Evolutionary conservation across 2,329 filamentous ascomycete genomes (phyloP).

Genomic region (Colletotrichum cordylinicola): DNA sequence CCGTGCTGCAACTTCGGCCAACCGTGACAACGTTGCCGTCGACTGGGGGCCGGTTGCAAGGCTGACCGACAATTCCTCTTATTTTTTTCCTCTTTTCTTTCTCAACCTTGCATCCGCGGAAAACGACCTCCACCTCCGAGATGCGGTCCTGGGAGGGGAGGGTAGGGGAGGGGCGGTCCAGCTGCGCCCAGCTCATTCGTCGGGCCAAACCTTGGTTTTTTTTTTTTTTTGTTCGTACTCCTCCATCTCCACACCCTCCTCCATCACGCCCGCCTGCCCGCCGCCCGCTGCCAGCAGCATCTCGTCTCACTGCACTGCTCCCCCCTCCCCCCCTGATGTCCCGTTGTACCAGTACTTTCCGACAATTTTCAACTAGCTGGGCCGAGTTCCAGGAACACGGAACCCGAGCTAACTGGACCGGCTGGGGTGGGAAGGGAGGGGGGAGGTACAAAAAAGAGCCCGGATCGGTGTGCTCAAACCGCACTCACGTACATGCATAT

Average conservation of each 20-base stretch:
- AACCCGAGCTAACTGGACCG: neutral
- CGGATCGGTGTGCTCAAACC: neutral
- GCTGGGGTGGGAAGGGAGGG: neutral
- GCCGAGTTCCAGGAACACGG: neutral
- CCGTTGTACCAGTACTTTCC: neutral
- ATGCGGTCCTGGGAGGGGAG: neutral
- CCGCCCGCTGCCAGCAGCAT: neutral
- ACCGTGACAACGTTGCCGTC: neutral
- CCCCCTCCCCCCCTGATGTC: neutral
- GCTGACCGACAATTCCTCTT: neutral
- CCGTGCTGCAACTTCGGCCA: neutral
- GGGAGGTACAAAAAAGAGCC: neutral
- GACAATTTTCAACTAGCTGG: neutral
- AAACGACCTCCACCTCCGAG: neutral
- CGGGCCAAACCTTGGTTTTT: neutral
- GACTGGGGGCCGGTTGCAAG: neutral
- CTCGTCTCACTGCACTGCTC: neutral
- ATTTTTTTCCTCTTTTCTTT: neutral
- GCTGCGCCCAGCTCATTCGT: neutral
- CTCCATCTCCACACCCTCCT: neutral
- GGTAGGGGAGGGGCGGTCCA: neutral
- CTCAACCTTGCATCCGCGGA: neutral
- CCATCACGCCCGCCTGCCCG: neutral
- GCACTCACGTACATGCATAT: neutral
- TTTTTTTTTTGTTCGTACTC: neutral